Percentiles rank a stretch among this genome's conserved stretches.
Conservation (phyloP, 345 rosid genomes). For the Diplotaxis tenuifolia region DNA sequence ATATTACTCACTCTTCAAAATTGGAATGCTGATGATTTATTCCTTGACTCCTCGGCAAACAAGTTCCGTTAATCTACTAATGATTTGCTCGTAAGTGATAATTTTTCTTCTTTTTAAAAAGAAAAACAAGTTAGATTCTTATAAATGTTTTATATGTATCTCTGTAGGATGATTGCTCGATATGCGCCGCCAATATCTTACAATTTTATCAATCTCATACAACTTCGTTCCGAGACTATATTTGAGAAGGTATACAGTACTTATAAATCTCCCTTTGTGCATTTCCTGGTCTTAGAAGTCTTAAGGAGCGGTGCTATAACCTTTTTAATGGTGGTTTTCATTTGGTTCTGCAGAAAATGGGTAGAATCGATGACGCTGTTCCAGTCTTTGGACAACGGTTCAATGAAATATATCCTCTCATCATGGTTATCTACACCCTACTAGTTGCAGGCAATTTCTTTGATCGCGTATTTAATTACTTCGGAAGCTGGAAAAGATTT, state of each 20-base stretch:
- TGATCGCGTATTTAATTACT: conserved; percentile 76
- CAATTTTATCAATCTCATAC: conserved; percentile 94
- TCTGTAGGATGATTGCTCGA: conserved; percentile 95
- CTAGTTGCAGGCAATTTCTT: conserved; percentile 94
- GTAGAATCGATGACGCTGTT: conserved; percentile 78
- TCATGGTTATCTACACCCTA: conserved; percentile 91
- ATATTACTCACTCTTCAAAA: conserved; percentile 87
- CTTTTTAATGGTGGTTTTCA: no score
- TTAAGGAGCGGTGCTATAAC: neutral
- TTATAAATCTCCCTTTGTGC: neutral
- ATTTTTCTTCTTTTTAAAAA: neutral
- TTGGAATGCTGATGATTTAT: conserved; percentile 98
- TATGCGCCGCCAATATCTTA: conserved; percentile 96
- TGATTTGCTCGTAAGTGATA: conserved; percentile 95
- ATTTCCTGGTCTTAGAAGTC: no score
- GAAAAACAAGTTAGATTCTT: neutral
- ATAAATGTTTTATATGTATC: conserved; percentile 13
- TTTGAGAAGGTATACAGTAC: conserved; percentile 78
- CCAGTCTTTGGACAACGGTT: conserved; percentile 81
- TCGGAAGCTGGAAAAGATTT: conserved; percentile 94
- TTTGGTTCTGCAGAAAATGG: conserved; percentile 80
- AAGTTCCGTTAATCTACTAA: conserved; percentile 91
- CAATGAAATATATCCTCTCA: conserved; percentile 92
- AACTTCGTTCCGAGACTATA: conserved; percentile 60
- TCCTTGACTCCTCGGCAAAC: conserved; percentile 96